These are phyloP conservation scores for Stagonosporopsis rhizophila DNA, from an alignment of 2,329 filamentous ascomycete species.

Conservation along the genomic window DNA sequence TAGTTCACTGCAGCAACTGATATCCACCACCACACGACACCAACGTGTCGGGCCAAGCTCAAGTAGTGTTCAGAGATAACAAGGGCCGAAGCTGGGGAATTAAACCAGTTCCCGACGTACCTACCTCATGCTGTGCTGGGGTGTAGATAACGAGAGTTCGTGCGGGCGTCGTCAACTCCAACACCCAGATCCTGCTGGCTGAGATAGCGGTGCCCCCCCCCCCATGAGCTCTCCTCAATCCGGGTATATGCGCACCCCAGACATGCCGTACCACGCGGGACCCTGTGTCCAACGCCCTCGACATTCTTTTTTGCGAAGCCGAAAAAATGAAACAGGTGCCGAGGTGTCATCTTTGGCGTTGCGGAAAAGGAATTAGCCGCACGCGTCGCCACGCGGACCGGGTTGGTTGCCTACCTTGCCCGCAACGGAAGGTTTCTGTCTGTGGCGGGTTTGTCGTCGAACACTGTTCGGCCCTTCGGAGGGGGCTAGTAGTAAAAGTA, in stretches of 20 bases:
- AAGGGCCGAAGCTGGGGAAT: too few relatives aligned
- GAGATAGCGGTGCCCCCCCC: not conserved
- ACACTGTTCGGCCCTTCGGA: not conserved
- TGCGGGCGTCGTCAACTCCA: too few relatives aligned
- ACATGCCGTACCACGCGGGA: too few relatives aligned
- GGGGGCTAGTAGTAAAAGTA: too few relatives aligned
- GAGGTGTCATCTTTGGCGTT: not conserved
- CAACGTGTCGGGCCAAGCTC: not conserved
- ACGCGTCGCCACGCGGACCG: not conserved
- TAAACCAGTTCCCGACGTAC: too few relatives aligned
- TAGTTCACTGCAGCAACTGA: not conserved
- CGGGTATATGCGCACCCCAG: too few relatives aligned
- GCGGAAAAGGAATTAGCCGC: not conserved
- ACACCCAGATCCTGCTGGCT: not conserved
- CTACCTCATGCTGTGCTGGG: too few relatives aligned
- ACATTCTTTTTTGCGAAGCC: not conserved
- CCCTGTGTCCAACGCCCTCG: too few relatives aligned
- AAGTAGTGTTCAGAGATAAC: not conserved
- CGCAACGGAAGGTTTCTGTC: not conserved
- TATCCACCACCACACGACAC: not conserved
- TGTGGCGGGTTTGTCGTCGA: not conserved
- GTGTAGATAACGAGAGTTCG: too few relatives aligned
- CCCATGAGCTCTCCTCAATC: not conserved
- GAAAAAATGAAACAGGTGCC: not conserved
- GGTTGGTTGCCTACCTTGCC: not conserved